Evolutionary conservation across 257 asterid genomes (phyloP).

Genomic region (Salvia splendens): DNA sequence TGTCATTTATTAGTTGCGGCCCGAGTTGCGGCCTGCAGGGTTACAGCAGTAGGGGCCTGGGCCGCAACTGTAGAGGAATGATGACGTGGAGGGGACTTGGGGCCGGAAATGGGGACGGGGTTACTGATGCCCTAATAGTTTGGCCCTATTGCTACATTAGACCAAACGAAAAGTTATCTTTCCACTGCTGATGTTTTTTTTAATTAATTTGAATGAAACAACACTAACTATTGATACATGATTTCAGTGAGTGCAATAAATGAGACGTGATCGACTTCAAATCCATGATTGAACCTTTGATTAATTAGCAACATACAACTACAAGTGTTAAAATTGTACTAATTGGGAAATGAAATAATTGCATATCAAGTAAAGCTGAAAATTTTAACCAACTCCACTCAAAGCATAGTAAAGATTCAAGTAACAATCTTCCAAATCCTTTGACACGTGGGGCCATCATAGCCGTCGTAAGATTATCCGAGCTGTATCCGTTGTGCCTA

Average conservation of each 20-base stretch:
- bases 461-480: conserved; percentile 43
- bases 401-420: background rate
- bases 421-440: background rate
- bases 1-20: too few relatives aligned
- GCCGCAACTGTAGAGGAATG: too few relatives aligned
- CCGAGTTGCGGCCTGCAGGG: too few relatives aligned
- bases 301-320: too few relatives aligned
- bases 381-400: background rate
- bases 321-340: too few relatives aligned
- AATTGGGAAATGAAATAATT: too few relatives aligned
- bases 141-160: conserved; percentile 19
- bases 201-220: conserved; percentile 26
- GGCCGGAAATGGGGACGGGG: too few relatives aligned
- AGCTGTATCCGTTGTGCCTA: conserved; percentile 92
- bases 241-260: background rate
- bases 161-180: conserved; percentile 29
- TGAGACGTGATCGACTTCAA: background rate
- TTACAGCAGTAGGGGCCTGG: too few relatives aligned
- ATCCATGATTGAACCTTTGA: background rate
- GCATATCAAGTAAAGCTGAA: too few relatives aligned
- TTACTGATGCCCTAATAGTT: too few relatives aligned
- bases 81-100: too few relatives aligned
- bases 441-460: conserved; percentile 49
- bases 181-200: conserved; percentile 21
- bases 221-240: background rate